Conservation (phyloP, 768 basidiomycete genomes). For the Clitopilus hobsonii region DNA sequence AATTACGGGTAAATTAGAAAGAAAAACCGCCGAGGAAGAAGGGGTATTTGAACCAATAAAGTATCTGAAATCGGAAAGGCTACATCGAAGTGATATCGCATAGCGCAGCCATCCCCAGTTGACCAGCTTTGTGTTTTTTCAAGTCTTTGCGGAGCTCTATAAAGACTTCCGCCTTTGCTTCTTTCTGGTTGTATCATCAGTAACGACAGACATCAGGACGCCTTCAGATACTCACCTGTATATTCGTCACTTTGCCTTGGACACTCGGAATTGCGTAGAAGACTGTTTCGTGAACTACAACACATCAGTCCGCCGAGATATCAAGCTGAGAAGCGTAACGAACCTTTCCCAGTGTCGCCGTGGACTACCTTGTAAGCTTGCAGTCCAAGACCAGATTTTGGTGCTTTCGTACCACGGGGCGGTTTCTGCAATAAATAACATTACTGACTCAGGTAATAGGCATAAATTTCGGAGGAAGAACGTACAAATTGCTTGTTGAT, state of each 20-base stretch:
- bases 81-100: background rate
- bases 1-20: too few species aligned
- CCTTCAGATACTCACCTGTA: slow-evolving; percentile 43
- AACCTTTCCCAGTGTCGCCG: slow-evolving; percentile 10
- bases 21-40: too few species aligned
- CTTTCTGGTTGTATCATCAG: slow-evolving; percentile 4
- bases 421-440: background rate
- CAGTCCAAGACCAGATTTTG: background rate
- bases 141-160: background rate
- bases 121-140: background rate
- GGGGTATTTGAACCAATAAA: too few species aligned
- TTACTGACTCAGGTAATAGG: background rate
- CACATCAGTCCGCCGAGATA: background rate
- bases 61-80: background rate
- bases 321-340: background rate
- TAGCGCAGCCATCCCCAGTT: background rate
- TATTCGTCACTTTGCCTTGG: slow-evolving; percentile 67
- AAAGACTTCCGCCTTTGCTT: slow-evolving; percentile 5
- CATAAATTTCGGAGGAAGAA: background rate
- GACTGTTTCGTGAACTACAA: slow-evolving; percentile 43
- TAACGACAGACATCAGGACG: background rate
- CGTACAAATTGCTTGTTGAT: slow-evolving; percentile 14
- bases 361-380: slow-evolving; percentile 42
- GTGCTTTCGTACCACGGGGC: background rate
- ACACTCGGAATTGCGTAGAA: slow-evolving; percentile 77